Conservation (phyloP, 805 yeast genomes). For the Maudiozyma serrabonitensis region DNA sequence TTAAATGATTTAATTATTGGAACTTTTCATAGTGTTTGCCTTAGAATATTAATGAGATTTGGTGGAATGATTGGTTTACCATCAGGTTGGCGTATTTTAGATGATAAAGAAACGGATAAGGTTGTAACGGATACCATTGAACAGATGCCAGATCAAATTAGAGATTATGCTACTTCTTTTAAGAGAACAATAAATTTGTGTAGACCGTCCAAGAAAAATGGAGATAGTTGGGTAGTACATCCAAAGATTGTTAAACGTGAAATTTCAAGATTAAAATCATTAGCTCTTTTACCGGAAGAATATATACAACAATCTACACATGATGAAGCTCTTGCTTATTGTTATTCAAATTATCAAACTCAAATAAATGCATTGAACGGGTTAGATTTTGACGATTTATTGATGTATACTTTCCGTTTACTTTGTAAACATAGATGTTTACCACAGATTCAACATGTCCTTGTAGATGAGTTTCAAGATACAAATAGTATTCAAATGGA, state of each 20-base stretch:
- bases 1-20: conserved; percentile 54
- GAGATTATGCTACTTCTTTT: conserved; percentile 25
- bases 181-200: conserved; percentile 24
- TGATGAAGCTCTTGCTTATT: conserved; percentile 27
- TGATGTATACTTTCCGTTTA: conserved; percentile 45
- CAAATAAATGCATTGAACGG: conserved; percentile 34
- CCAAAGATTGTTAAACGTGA: conserved; percentile 32
- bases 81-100: conserved; percentile 44
- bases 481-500: conserved; percentile 71
- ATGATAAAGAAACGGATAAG: conserved; percentile 46
- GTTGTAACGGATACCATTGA: conserved; percentile 30
- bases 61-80: conserved; percentile 43
- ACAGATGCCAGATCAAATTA: conserved; percentile 25
- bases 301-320: conserved; percentile 24
- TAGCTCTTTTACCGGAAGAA: conserved; percentile 38
- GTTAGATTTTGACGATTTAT: conserved; percentile 78
- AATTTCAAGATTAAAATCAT: conserved; percentile 50
- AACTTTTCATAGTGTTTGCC: conserved; percentile 83
- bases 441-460: conserved; percentile 50
- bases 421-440: conserved; percentile 37
- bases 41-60: conserved; percentile 43
- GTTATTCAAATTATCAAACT: conserved; percentile 47
- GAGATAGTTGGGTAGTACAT: conserved; percentile 33
- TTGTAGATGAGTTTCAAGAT: conserved; percentile 94
- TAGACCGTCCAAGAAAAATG: conserved; percentile 9